A percentile compares a stretch with the other conserved stretches of the same genome.
Conservation (phyloP, 73 alveolate species). For the Paramecium sonneborni region DNA sequence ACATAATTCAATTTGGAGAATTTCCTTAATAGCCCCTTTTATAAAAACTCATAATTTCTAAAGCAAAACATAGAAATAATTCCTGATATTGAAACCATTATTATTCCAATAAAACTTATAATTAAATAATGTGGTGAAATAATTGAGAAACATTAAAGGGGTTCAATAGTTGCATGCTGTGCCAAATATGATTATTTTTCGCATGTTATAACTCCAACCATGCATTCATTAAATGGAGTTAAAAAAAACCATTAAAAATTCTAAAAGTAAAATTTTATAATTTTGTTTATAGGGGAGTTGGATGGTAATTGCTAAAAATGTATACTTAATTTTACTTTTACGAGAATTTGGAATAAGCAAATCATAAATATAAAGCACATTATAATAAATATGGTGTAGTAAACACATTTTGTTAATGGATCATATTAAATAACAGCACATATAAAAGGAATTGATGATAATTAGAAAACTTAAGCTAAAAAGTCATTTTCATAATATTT, state of each 20-base stretch:
- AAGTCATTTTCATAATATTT: background rate
- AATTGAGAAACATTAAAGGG: background rate
- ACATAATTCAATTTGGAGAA: background rate
- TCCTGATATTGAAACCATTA: background rate
- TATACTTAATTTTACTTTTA: background rate
- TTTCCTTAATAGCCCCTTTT: background rate
- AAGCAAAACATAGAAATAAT: background rate
- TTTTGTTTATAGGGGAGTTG: background rate
- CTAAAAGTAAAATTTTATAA: background rate
- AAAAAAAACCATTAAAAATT: constrained; percentile 21
- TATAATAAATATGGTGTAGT: background rate
- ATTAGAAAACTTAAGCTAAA: background rate
- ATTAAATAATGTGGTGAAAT: background rate
- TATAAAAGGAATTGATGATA: background rate
- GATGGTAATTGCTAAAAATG: background rate
- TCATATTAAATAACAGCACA: background rate
- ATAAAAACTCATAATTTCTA: background rate
- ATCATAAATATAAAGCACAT: background rate
- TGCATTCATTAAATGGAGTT: constrained; percentile 8
- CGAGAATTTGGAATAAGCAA: background rate
- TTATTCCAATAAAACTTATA: background rate
- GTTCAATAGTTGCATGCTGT: background rate
- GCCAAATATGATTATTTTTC: background rate
- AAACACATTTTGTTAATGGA: background rate
- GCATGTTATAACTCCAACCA: background rate